A percentile compares a stretch with the other conserved stretches of the same genome.
Evolutionary conservation across 2,329 filamentous ascomycete species (phyloP).

Genomic region (Monilinia vaccinii-corymbosi): DNA sequence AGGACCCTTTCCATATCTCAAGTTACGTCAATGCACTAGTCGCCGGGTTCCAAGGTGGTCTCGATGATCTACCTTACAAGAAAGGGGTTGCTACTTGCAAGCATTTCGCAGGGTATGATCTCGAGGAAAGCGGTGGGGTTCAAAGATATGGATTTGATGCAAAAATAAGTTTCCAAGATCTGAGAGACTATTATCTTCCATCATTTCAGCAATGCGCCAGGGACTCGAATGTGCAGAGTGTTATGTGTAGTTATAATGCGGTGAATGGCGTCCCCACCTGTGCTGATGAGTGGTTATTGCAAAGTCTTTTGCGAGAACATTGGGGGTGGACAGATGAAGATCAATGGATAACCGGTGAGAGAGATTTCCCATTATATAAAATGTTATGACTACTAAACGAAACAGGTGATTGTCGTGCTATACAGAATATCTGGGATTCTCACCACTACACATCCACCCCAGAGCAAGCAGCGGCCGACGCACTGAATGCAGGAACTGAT

Average conservation of each 20-base stretch:
- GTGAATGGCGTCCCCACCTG: constrained; percentile 59
- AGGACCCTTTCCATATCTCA: constrained; percentile 43
- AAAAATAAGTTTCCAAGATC: constrained; percentile 48
- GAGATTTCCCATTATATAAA: too few species aligned
- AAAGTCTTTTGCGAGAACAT: constrained; percentile 53
- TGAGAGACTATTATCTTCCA: constrained; percentile 59
- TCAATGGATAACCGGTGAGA: constrained; percentile 40
- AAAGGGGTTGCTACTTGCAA: constrained; percentile 49
- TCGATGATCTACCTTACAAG: constrained; percentile 31
- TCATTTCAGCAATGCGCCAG: constrained; percentile 55
- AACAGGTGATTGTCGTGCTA: constrained; percentile 40
- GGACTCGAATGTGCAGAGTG: constrained; percentile 46
- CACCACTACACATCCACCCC: constrained; percentile 31
- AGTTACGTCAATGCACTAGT: constrained; percentile 45
- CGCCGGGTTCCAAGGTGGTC: constrained; percentile 42
- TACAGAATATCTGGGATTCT: constrained; percentile 41
- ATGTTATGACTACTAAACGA: neutral
- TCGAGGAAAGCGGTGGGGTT: constrained; percentile 37
- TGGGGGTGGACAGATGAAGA: constrained; percentile 55
- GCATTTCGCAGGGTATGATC: constrained; percentile 49
- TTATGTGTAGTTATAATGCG: constrained; percentile 56
- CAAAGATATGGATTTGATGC: constrained; percentile 47
- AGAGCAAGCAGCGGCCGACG: constrained; percentile 14
- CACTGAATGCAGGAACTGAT: constrained; percentile 19
- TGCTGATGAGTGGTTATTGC: constrained; percentile 51